Base-by-base conservation (phyloP, 495 filamentous ascomycete genomes). In the Podospora appendiculata region DNA sequence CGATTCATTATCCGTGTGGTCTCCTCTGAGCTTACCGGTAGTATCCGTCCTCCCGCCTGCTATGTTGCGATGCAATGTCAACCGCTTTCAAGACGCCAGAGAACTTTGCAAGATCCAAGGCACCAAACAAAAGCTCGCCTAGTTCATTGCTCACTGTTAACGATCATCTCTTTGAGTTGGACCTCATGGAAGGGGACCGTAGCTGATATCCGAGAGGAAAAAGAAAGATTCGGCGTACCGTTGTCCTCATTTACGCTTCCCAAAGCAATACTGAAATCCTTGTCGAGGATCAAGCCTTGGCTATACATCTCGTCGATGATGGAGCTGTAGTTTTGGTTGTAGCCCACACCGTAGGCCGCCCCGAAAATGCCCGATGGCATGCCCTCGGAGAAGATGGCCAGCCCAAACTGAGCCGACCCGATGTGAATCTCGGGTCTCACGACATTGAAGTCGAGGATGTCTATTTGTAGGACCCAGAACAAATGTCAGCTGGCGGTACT, bases 51-150 rank as follows among this genome's bases (percentile, higher is more conserved):
- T 41, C 36, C 1, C 34, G 11, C 8, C 32, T 32, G 7, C 42
- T 10, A n/a, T 55, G 42, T 39, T 56, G 56, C 2, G 17, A 32
- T 1, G 56, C 34, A 10, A 67, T 55, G 5, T 58, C 48, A 5
- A 60, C 13, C 4, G 45, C 85, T 38, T 80, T 60, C 2, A 96
- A 80, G 8, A 70, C 56, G 14, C 89, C 91, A 14, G 73, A 73
- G 66, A 84, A 96, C 66, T 94, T 95, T 40, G 76, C 78, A 0
- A 80, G 85, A 60, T 96, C 85, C 12, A 95, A 78, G 17, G 90
- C 91, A 32, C 91, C 91, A 60, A 96, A 96, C 13, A 96, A 71
- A 44, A 96, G 83, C 33, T 83, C 81, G 17, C 91, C 91, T 18
- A 81, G 12, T 33, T 32, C 10, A 16, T 25, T 16, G 32, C 6